Evolutionary conservation across 2,329 filamentous ascomycete species (phyloP).

Genomic region (Coniochaeta hoffmannii): DNA sequence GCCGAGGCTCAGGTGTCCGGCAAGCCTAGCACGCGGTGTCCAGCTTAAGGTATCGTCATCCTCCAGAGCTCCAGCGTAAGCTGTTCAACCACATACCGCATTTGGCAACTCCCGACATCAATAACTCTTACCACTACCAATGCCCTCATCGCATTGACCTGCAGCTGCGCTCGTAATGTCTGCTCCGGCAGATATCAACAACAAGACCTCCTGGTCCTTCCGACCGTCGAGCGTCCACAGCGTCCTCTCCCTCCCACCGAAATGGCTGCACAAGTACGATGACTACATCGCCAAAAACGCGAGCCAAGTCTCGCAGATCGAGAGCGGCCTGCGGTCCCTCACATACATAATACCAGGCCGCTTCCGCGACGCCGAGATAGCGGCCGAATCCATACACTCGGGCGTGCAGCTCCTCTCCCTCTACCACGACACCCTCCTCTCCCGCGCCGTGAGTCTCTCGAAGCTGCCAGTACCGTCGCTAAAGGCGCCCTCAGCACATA

Average conservation of each 20-base stretch:
- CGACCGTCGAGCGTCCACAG: constrained; percentile 24
- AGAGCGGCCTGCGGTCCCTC: constrained; percentile 83
- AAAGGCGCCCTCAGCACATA: constrained; percentile 49
- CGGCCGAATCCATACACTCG: constrained; percentile 86
- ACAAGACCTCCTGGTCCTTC: neutral
- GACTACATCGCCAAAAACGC: constrained; percentile 95
- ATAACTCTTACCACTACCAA: neutral
- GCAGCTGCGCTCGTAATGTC: neutral
- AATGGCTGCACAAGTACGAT: constrained; percentile 66
- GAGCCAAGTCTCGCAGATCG: constrained; percentile 88
- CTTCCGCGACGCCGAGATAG: constrained; percentile 87
- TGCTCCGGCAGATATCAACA: neutral
- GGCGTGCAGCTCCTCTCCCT: constrained; percentile 83
- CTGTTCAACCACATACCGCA: too few species aligned
- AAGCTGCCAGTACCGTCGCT: constrained; percentile 43
- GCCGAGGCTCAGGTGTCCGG: neutral
- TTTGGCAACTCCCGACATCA: neutral
- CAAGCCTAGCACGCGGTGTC: too few species aligned
- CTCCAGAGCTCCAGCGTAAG: neutral
- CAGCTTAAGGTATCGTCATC: neutral
- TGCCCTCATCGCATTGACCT: neutral
- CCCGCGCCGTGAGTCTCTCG: constrained; percentile 51
- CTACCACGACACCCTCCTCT: constrained; percentile 85
- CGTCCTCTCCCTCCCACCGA: constrained; percentile 51
- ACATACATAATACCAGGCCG: constrained; percentile 93